A percentile compares a stretch with the other conserved stretches of the same genome.
Evolutionary conservation across 1,284 basidiomycete species (phyloP).

Genomic region (Mrakiaceae sp.): DNA sequence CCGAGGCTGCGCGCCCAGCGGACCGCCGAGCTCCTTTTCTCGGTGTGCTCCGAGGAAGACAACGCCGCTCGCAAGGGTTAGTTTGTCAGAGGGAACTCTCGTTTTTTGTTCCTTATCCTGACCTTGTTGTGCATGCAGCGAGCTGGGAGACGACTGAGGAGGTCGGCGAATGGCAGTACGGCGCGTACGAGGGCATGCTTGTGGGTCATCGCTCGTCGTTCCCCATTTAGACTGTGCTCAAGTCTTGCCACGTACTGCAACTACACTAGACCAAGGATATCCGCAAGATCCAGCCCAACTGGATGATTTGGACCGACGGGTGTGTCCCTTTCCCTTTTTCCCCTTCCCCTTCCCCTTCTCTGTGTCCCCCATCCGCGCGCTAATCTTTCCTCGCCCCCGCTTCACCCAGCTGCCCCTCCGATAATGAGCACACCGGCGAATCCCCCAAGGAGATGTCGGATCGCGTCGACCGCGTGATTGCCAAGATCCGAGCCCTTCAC

Average conservation of each 20-base stretch:
- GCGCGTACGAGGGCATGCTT: conserved; percentile 73
- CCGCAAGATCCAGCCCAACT: conserved; percentile 49
- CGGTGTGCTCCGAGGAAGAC: conserved; percentile 37
- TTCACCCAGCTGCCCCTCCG: conserved; percentile 52
- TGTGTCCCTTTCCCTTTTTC: conserved; percentile 28
- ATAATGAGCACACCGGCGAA: conserved; percentile 53
- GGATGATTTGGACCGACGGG: conserved; percentile 77
- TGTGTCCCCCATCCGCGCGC: not conserved
- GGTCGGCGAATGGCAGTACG: conserved; percentile 72
- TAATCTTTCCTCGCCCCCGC: not conserved
- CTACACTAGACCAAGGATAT: conserved; percentile 50
- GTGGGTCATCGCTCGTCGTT: not conserved
- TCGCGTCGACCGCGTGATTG: conserved; percentile 66
- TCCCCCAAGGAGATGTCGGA: conserved; percentile 62
- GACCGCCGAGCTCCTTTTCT: conserved; percentile 73
- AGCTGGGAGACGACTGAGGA: conserved; percentile 20
- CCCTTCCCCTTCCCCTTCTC: not conserved
- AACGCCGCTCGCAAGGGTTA: not conserved
- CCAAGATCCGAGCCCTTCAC: conserved; percentile 63
- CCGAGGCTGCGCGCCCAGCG: conserved; percentile 70
- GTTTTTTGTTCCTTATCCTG: too few relatives aligned
- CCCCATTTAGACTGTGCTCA: too few relatives aligned
- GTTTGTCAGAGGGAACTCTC: not conserved
- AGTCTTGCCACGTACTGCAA: not conserved
- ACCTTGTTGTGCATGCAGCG: not conserved